Evolutionary conservation across 768 basidiomycete species (phyloP), one percentile per base, ranked within the genome.

Genomic region (Naematelia aurantialba): DNA sequence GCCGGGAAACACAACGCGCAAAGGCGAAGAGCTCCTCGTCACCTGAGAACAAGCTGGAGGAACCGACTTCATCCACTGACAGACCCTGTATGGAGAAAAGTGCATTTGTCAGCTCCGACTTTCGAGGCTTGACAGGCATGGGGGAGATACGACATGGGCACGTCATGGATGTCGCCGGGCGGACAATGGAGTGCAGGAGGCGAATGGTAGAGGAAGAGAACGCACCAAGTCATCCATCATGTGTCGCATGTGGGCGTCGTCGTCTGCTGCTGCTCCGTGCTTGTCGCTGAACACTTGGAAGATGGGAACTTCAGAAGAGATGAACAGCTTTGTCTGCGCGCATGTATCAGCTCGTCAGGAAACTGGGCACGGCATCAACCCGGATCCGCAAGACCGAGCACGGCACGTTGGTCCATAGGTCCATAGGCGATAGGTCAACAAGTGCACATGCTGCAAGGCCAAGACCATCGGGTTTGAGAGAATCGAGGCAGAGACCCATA

Each of bases 21-120:
- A 97, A 99, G 0, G 96, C 96, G 73, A 99, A 99, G 0, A 97
- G 75, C 77, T 98, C 96, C 76, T 98, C 96, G 70, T 98, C 93
- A 2, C 94, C 93, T 0, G 87, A 87, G 73, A 98, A 98, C 80
- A 99, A 88, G 45, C 91, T 87, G 61, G 88, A 90, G 1, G 82
- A 80, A 30, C 91, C 89, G 17, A 94, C 87, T 19, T 83, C 79
- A 26, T 91, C 85, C 22, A 82, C 82, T 0, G 87, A 82, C 0
- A 97, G 80, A 19, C 91, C 91, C 90, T 93, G 64, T 29, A n/a
- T n/a, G n/a, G n/a, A n/a, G n/a, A n/a, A n/a, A n/a, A n/a, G n/a
- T n/a, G n/a, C n/a, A n/a, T n/a, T n/a, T n/a, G n/a, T n/a, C n/a
- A n/a, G n/a, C n/a, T n/a, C n/a, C n/a, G n/a, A n/a, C n/a, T n/a